Percentiles rank a stretch among this genome's conserved stretches.
These are phyloP conservation scores for Coemansia aciculifera DNA, from an alignment of 192 early-diverging fungal genomes.

Conservation along the genomic window DNA sequence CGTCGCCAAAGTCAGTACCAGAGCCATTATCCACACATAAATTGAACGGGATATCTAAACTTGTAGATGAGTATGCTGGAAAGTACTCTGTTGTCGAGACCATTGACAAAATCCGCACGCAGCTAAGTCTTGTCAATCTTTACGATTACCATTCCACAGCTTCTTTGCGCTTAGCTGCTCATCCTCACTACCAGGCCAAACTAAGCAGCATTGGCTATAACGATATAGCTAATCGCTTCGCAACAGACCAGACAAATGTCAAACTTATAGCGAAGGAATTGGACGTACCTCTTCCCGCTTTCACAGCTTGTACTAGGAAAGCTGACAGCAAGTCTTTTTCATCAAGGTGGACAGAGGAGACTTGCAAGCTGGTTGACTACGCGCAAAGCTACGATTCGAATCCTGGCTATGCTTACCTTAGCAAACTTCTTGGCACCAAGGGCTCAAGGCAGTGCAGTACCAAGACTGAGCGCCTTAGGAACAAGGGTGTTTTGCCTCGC, in stretches of 20 bases:
- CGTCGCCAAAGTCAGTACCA: too few relatives aligned
- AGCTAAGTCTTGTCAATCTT: background rate
- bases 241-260: too few relatives aligned
- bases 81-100: background rate
- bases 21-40: background rate
- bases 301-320: too few relatives aligned
- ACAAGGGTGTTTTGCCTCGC: background rate
- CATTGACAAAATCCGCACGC: background rate
- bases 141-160: background rate
- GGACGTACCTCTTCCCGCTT: too few relatives aligned
- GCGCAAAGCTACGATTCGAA: background rate
- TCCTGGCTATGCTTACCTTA: background rate
- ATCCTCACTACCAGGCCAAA: too few relatives aligned
- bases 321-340: too few relatives aligned
- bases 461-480: background rate
- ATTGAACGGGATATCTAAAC: background rate
- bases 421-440: background rate
- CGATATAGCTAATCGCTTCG: too few relatives aligned
- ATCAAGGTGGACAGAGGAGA: too few relatives aligned
- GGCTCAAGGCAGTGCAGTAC: background rate
- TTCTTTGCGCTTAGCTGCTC: background rate
- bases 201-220: too few relatives aligned
- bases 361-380: too few relatives aligned
- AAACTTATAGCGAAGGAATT: too few relatives aligned
- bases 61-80: background rate